Base-by-base conservation (phyloP, 2,329 filamentous ascomycete genomes). In the Aureobasidium sp. region DNA sequence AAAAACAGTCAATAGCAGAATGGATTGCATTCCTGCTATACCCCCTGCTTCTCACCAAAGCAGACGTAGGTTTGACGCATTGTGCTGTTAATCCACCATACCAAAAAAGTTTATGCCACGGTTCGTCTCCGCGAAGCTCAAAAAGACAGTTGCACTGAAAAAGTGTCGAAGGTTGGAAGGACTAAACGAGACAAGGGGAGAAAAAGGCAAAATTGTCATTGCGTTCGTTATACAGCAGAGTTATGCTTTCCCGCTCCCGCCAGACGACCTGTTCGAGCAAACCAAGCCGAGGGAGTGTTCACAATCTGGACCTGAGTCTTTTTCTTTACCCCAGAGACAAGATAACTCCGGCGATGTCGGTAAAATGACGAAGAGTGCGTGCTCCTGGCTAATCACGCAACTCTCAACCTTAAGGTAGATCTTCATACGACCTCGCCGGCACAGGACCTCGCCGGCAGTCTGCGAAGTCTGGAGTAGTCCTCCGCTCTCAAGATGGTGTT, bases 121-220 rank as follows among this genome's bases (percentile, higher is more conserved):
- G 10, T 17, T 15, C 35, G n/a, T 2, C 45, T 53, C 49, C 49
- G 21, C 33, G 49, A 53, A 53, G 49, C 49, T 53, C 33, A 37
- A 38, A 38, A 27, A 13, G 33, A 53, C 35, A 27, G 23, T 33
- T 33, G 31, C 42, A 45, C 13, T n/a, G n/a, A 4, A 29, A 29
- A 53, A 40, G 49, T 53, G 49, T n/a, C 33, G 49, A 10, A 9
- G 21, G n/a, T n/a, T n/a, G 8, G 17, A 51, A 37, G 37, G 21
- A 25, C 19, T 51, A 37, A 29, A 38, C 5, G 19, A 37, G 7
- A 27, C 25, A 40, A 35, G 17, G 3, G 17, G n/a, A n/a, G n/a
- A n/a, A 42, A 54, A 54, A 54, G 50, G 15, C 4, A 38, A 53
- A 54, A 29, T 42, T 43, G 38, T 54, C 51, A 43, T 54, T 15